Conservation (phyloP, 2,329 filamentous ascomycete genomes). For the Dactylellina parvicollis region DNA sequence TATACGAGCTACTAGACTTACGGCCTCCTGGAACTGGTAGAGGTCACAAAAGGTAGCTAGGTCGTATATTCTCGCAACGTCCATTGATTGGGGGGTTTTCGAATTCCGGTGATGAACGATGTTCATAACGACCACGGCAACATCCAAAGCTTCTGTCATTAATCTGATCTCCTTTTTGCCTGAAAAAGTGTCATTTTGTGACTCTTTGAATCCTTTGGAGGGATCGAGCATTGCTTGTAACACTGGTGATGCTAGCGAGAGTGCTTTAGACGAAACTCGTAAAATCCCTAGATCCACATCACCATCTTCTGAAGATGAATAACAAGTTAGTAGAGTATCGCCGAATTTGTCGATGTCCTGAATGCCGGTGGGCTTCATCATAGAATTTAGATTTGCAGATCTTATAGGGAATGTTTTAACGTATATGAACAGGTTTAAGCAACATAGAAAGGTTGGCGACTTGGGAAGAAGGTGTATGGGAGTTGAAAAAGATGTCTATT, state of each 20-base stretch:
- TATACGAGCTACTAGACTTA: neutral
- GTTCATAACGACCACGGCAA: neutral
- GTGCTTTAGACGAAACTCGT: neutral
- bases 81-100: neutral
- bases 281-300: neutral
- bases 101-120: neutral
- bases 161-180: neutral
- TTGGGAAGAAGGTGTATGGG: too few species aligned
- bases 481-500: too few species aligned
- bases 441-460: too few species aligned
- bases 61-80: neutral
- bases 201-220: neutral
- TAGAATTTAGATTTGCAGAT: too few species aligned
- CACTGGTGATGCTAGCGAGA: conserved; percentile 3
- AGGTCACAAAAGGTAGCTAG: neutral
- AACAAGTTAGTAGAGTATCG: neutral
- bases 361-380: too few species aligned
- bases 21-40: neutral
- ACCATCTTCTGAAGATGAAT: neutral
- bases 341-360: neutral
- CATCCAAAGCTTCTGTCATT: neutral
- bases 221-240: conserved; percentile 1
- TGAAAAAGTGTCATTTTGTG: neutral
- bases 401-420: too few species aligned
- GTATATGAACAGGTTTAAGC: too few species aligned